phyloP scores from a whole-genome alignment of 805 yeast species.

The Schwanniomyces sp. region DNA sequence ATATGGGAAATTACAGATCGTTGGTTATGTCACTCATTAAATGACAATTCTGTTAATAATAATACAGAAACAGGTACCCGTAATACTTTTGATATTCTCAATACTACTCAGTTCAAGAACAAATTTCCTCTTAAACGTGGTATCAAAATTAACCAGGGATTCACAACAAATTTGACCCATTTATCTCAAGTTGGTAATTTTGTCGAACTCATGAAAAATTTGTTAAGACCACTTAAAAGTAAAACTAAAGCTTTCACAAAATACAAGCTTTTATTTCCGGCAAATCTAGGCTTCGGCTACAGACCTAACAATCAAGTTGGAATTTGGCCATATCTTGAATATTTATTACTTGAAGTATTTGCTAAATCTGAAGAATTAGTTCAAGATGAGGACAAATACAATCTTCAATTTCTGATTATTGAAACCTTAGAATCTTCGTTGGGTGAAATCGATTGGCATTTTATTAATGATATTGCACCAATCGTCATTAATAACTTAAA shows the following conservation, averaged over 20 bases:
- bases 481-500: conserved; percentile 32
- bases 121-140: conserved; percentile 17
- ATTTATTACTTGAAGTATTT: conserved; percentile 64
- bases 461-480: conserved; percentile 54
- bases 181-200: conserved; percentile 60
- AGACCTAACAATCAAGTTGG: conserved; percentile 54
- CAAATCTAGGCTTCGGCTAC: conserved; percentile 57
- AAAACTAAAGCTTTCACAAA: conserved; percentile 24
- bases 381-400: conserved; percentile 28
- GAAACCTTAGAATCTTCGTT: conserved; percentile 45
- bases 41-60: not conserved
- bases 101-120: conserved; percentile 10
- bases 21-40: conserved; percentile 55
- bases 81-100: not conserved
- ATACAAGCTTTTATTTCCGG: conserved; percentile 56
- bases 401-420: conserved; percentile 56
- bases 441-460: conserved; percentile 37
- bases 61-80: not conserved
- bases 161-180: conserved; percentile 45
- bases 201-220: conserved; percentile 47
- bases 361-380: conserved; percentile 46
- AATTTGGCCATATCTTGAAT: conserved; percentile 78
- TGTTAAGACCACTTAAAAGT: conserved; percentile 28
- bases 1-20: conserved; percentile 72
- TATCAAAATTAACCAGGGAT: conserved; percentile 23